phyloP scores from a whole-genome alignment of 169 alveolate genomes.

The Pseudocohnilembus persalinus region DNA sequence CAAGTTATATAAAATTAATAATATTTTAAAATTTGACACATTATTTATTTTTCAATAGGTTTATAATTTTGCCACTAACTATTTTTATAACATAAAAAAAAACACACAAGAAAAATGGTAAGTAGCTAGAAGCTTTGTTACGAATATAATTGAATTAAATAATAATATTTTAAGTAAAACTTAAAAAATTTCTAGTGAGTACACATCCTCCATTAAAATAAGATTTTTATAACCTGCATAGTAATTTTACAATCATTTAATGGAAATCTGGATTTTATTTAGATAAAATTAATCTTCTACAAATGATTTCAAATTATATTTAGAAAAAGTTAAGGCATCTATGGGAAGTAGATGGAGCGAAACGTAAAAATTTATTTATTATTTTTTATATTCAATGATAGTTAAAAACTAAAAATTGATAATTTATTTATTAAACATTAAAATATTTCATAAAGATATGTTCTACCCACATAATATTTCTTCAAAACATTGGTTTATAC shows the following conservation, averaged over 20 bases:
- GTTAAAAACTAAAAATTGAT: background rate
- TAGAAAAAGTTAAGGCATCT: constrained; percentile 11
- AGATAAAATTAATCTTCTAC: background rate
- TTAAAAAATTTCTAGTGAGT: constrained; percentile 1
- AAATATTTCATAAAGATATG: background rate
- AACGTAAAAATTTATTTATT: background rate
- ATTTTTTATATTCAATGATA: no score
- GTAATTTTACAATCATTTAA: constrained; percentile 21
- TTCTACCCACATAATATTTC: constrained; percentile 13
- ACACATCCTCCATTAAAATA: constrained; percentile 11
- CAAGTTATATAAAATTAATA: no score
- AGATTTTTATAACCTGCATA: constrained; percentile 30
- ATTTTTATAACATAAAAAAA: constrained; percentile 6
- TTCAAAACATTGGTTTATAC: constrained; percentile 13
- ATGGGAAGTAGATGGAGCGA: constrained; percentile 30
- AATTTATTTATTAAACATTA: background rate
- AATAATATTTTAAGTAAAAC: constrained; percentile 4
- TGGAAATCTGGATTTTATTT: constrained; percentile 25
- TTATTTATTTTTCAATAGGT: background rate
- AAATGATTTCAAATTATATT: constrained; percentile 10
- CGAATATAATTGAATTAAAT: constrained; percentile 19
- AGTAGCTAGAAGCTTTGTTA: constrained; percentile 36
- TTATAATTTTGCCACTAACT: constrained; percentile 12
- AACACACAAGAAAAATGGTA: constrained; percentile 18
- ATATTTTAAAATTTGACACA: no score